These are phyloP conservation scores for Saturnispora kantuleensis DNA, from an alignment of 805 yeast species.

Conservation along the genomic window DNA sequence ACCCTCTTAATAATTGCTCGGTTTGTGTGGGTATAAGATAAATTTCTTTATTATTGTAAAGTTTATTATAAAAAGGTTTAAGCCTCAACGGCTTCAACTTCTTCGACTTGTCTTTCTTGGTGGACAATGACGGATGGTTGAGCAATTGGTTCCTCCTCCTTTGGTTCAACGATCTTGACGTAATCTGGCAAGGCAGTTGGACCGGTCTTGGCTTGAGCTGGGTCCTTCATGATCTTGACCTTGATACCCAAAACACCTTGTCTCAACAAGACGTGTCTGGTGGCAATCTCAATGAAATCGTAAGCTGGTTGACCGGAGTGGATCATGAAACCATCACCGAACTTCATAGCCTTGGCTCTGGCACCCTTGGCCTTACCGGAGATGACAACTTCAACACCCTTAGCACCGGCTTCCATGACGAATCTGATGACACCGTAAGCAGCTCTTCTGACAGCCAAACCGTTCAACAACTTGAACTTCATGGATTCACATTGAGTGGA, in stretches of 20 bases:
- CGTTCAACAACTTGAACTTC: conserved; percentile 94
- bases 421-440: conserved; percentile 99
- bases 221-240: conserved; percentile 99
- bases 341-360: conserved; percentile 99
- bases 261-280: conserved; percentile 99
- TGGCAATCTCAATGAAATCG: conserved; percentile 97
- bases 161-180: conserved; percentile 86
- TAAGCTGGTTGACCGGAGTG: conserved; percentile 99
- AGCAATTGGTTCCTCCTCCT: conserved; percentile 77
- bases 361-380: conserved; percentile 99
- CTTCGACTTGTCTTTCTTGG: conserved; percentile 32
- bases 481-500: conserved; percentile 99
- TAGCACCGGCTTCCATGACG: conserved; percentile 99
- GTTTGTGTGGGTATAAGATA: neutral
- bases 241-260: conserved; percentile 99
- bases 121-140: conserved; percentile 79
- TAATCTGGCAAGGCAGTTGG: conserved; percentile 93
- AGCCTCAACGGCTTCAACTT: conserved; percentile 27
- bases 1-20: neutral
- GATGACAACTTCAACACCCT: conserved; percentile 99
- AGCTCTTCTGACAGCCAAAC: conserved; percentile 99
- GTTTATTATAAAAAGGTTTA: conserved; percentile 1
- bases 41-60: neutral
- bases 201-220: conserved; percentile 75
- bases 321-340: conserved; percentile 99